Conservation (phyloP, 1,139 yeast genomes). For the Blastobotrys raffinosifermentans region DNA sequence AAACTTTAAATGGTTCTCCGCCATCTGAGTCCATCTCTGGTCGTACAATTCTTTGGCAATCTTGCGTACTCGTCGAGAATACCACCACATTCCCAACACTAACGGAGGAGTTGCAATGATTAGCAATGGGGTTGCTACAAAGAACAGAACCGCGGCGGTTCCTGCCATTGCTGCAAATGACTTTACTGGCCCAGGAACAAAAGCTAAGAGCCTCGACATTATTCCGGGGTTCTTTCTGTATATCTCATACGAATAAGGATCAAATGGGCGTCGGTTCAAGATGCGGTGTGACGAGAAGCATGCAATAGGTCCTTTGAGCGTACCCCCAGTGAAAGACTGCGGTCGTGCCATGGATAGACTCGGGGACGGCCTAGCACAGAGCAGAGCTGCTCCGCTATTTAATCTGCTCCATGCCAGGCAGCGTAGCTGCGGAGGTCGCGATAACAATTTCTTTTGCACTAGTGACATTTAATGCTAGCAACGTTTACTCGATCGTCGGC, state of each 20-base stretch:
- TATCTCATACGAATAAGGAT: conserved; percentile 8
- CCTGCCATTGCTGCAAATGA: conserved; percentile 15
- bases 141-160: conserved; percentile 18
- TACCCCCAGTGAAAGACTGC: too few species aligned
- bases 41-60: conserved; percentile 18
- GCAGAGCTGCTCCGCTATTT: too few species aligned
- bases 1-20: conserved; percentile 21
- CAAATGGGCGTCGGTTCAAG: conserved; percentile 1
- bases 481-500: too few species aligned
- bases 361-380: too few species aligned
- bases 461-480: too few species aligned
- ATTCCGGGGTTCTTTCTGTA: conserved; percentile 10
- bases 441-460: too few species aligned
- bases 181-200: conserved; percentile 17
- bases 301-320: conserved; percentile 2
- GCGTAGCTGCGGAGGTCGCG: too few species aligned
- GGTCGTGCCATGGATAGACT: too few species aligned
- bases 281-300: conserved; percentile 1
- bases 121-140: conserved; percentile 22
- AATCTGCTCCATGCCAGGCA: too few species aligned
- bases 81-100: conserved; percentile 20
- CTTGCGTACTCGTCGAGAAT: conserved; percentile 17
- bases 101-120: conserved; percentile 22
- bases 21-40: conserved; percentile 27
- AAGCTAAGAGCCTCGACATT: conserved; percentile 1